Percentiles rank a stretch among this genome's conserved stretches.
phyloP scores from a whole-genome alignment of 1,284 basidiomycete species.

The Irpex lacteus region DNA sequence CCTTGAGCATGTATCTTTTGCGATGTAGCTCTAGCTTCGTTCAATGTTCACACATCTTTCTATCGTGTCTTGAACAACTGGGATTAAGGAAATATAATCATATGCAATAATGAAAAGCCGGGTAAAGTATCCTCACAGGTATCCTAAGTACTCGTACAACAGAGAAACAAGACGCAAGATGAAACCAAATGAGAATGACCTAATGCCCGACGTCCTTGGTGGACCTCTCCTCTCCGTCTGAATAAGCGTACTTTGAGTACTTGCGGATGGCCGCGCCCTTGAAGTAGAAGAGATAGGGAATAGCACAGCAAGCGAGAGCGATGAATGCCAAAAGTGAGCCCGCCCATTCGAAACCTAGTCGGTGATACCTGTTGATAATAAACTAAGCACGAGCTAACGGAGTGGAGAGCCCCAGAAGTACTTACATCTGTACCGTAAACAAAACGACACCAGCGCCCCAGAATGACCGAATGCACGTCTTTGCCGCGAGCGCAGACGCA shows the following conservation, averaged over 20 bases:
- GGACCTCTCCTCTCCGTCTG: conserved; percentile 1
- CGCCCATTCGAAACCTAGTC: conserved; percentile 14
- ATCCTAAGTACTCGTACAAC: background rate
- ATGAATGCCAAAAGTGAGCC: conserved; percentile 15
- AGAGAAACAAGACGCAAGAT: background rate
- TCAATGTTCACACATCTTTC: background rate
- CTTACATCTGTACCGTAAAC: conserved; percentile 30
- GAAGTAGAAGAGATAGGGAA: conserved; percentile 16
- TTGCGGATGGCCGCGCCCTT: conserved; percentile 15
- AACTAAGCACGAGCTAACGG: background rate
- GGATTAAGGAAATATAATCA: background rate
- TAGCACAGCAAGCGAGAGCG: conserved; percentile 13
- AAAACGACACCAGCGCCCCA: conserved; percentile 47
- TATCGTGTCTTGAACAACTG: background rate
- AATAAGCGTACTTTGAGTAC: conserved; percentile 13
- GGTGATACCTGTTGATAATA: conserved; percentile 7
- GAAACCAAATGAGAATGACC: background rate
- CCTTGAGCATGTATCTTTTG: background rate
- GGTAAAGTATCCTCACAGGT: background rate
- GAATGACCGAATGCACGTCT: conserved; percentile 42
- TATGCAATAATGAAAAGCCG: background rate
- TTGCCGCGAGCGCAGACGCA: conserved; percentile 30
- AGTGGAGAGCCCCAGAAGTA: conserved; percentile 1
- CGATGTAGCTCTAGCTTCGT: background rate
- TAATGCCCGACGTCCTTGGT: background rate